Conservation (phyloP, 495 filamentous ascomycete species). For the Tuber umbilicatum region DNA sequence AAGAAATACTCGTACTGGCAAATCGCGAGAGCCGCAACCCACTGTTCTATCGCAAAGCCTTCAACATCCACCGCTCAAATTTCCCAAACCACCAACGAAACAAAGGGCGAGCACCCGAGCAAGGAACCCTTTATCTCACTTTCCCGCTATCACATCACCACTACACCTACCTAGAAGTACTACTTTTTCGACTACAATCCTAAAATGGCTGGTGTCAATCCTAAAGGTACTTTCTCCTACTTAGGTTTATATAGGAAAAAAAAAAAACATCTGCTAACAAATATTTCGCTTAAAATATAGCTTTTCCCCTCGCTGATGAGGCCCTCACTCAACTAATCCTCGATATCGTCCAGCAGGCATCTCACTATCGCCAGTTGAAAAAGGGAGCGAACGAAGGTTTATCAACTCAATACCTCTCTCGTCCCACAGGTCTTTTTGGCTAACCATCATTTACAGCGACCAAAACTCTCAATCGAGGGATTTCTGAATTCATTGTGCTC, state of each 20-base stretch:
- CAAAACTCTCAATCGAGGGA: slow-evolving; percentile 84
- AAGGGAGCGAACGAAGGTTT: slow-evolving; percentile 64
- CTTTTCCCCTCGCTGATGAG: slow-evolving; percentile 85
- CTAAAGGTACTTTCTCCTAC: slow-evolving; percentile 31
- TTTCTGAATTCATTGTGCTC: slow-evolving; percentile 77
- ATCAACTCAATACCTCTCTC: slow-evolving; percentile 7
- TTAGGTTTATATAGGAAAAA: not conserved
- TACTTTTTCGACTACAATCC: slow-evolving; percentile 2
- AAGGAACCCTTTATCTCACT: slow-evolving; percentile 41
- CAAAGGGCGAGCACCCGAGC: slow-evolving; percentile 42
- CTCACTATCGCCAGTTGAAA: slow-evolving; percentile 79
- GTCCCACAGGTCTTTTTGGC: slow-evolving; percentile 9
- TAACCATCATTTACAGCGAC: slow-evolving; percentile 50
- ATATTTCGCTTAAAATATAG: slow-evolving; percentile 44
- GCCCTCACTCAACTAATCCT: slow-evolving; percentile 71
- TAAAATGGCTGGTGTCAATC: slow-evolving; percentile 36
- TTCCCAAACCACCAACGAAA: slow-evolving; percentile 22
- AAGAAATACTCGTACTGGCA: too few relatives aligned
- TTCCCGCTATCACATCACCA: not conserved
- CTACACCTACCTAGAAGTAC: slow-evolving; percentile 8
- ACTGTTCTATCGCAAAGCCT: slow-evolving; percentile 1
- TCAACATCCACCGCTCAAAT: not conserved
- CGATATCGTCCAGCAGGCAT: slow-evolving; percentile 80
- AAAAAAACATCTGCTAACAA: slow-evolving; percentile 20
- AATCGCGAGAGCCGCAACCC: slow-evolving; percentile 18